These are phyloP conservation scores for Triticum dicoccoides DNA, from an alignment of 176 grass and related monocot species.

Conservation along the genomic window DNA sequence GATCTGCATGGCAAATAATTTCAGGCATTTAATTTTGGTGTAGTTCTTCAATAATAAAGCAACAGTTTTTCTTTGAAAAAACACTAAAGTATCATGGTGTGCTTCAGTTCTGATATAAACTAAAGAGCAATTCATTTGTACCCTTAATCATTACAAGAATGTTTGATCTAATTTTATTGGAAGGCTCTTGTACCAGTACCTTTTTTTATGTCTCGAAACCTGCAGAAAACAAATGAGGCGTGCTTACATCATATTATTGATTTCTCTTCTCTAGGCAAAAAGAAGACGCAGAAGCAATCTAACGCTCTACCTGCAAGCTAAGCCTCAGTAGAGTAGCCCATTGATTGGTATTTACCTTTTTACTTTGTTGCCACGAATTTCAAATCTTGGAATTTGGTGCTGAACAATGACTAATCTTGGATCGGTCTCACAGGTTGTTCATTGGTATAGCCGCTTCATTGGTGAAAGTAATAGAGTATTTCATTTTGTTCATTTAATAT, in stretches of 20 bases:
- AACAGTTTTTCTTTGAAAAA: neutral
- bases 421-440: slow-evolving; percentile 18
- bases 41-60: neutral
- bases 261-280: slow-evolving; percentile 37
- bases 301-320: slow-evolving; percentile 9
- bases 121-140: neutral
- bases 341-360: slow-evolving; percentile 12
- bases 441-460: slow-evolving; percentile 18
- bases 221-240: neutral
- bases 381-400: neutral
- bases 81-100: neutral
- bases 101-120: neutral
- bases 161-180: neutral
- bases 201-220: neutral
- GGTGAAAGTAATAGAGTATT: slow-evolving; percentile 14
- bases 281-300: slow-evolving; percentile 29
- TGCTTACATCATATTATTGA: neutral
- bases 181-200: neutral
- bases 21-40: neutral
- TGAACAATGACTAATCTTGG: neutral
- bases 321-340: slow-evolving; percentile 29
- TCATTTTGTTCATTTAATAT: slow-evolving; percentile 16
- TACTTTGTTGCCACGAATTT: neutral
- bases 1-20: neutral
- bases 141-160: neutral